phyloP scores from a whole-genome alignment of 352 stramenopile species.

The Globisporangium spinosum region DNA sequence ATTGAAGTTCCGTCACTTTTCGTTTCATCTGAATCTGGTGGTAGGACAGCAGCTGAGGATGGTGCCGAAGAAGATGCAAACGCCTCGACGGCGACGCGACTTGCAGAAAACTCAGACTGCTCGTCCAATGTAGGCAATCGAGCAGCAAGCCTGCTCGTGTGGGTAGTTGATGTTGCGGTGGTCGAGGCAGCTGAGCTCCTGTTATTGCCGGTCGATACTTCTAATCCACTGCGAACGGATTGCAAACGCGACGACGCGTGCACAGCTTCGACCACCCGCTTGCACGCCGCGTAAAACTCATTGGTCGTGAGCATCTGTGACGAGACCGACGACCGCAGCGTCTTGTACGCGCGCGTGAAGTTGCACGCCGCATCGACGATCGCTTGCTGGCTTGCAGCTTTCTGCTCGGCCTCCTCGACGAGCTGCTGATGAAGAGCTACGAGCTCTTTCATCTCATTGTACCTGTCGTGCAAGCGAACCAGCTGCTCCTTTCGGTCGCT shows the following conservation, averaged over 20 bases:
- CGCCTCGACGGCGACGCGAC: not conserved
- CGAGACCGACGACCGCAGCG: slow-evolving; percentile 29
- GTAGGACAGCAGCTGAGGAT: not conserved
- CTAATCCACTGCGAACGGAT: slow-evolving; percentile 17
- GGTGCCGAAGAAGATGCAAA: not conserved
- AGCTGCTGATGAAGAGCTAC: slow-evolving; percentile 42
- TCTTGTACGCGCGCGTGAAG: slow-evolving; percentile 40
- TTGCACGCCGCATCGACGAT: slow-evolving; percentile 41
- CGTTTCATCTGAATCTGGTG: not conserved
- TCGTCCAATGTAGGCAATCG: slow-evolving; percentile 7
- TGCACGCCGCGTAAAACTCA: slow-evolving; percentile 39
- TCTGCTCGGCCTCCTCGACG: slow-evolving; percentile 41
- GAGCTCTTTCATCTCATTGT: slow-evolving; percentile 42
- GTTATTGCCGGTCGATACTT: slow-evolving; percentile 4
- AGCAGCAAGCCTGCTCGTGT: not conserved
- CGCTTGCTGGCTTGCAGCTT: slow-evolving; percentile 28
- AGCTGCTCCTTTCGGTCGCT: slow-evolving; percentile 40
- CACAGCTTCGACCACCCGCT: slow-evolving; percentile 32
- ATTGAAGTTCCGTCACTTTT: not conserved
- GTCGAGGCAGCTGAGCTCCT: not conserved
- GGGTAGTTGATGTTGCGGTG: not conserved
- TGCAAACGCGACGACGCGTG: slow-evolving; percentile 21
- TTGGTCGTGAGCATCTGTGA: slow-evolving; percentile 36
- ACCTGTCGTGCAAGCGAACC: slow-evolving; percentile 34
- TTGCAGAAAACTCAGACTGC: slow-evolving; percentile 8